These are phyloP conservation scores for Sphenostylis stenocarpa DNA, from an alignment of 306 rosid species.

Conservation along the genomic window DNA sequence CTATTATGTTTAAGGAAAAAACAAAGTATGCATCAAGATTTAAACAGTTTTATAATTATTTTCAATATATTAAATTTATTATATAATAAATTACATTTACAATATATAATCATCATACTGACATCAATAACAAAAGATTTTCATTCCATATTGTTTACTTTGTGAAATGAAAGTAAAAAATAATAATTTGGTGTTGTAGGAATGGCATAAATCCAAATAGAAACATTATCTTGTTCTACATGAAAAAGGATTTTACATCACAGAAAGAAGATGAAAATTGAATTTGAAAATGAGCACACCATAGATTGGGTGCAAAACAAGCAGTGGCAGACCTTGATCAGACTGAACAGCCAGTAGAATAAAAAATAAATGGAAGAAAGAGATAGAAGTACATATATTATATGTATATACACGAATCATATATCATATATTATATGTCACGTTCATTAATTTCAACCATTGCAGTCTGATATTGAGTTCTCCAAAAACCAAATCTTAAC, in stretches of 20 bases:
- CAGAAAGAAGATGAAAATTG: background rate
- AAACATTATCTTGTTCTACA: background rate
- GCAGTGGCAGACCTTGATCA: background rate
- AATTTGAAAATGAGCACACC: background rate
- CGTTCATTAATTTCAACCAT: slow-evolving; percentile 39
- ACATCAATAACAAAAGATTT: too few relatives aligned
- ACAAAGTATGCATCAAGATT: too few relatives aligned
- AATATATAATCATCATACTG: too few relatives aligned
- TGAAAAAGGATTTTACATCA: background rate
- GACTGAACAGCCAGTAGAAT: slow-evolving; percentile 1
- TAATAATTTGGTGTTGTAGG: background rate
- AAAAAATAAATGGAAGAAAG: background rate
- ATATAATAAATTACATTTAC: too few relatives aligned
- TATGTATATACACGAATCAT: slow-evolving; percentile 9
- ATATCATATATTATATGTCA: slow-evolving; percentile 23
- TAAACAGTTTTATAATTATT: too few relatives aligned
- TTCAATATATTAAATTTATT: too few relatives aligned
- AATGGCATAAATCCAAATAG: background rate
- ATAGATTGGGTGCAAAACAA: slow-evolving; percentile 14
- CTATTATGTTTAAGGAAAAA: too few relatives aligned
- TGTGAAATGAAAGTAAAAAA: too few relatives aligned
- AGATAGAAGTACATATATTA: background rate
- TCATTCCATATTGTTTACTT: too few relatives aligned
- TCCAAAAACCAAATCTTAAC: background rate
- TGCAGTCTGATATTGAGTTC: slow-evolving; percentile 12